Evolutionary conservation across 1,139 yeast species (phyloP).

Genomic region (Suhomyces taliae): DNA sequence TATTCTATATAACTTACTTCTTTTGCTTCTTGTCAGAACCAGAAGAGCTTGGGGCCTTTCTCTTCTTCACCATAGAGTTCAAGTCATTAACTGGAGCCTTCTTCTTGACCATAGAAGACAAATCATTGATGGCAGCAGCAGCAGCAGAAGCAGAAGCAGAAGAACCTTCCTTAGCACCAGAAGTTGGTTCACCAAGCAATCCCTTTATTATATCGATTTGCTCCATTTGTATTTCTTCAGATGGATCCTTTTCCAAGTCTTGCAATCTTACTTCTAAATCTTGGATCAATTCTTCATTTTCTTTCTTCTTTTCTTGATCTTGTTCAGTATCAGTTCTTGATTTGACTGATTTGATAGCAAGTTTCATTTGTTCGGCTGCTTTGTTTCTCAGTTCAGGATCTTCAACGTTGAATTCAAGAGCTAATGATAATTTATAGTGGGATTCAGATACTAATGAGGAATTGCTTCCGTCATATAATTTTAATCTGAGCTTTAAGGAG

Average conservation of each 20-base stretch:
- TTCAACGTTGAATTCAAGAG: slow-evolving; percentile 68
- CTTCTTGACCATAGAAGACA: slow-evolving; percentile 36
- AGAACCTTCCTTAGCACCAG: slow-evolving; percentile 6
- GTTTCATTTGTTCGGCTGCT: slow-evolving; percentile 59
- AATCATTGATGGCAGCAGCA: slow-evolving; percentile 32
- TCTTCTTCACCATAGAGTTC: slow-evolving; percentile 11
- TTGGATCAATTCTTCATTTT: slow-evolving; percentile 51
- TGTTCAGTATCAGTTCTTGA: slow-evolving; percentile 32
- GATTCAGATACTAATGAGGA: slow-evolving; percentile 73
- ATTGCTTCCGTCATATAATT: slow-evolving; percentile 48
- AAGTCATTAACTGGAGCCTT: slow-evolving; percentile 17
- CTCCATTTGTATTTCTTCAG: slow-evolving; percentile 51
- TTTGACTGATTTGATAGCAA: slow-evolving; percentile 63
- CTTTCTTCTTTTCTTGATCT: slow-evolving; percentile 35
- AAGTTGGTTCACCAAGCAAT: slow-evolving; percentile 53
- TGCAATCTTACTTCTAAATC: slow-evolving; percentile 52
- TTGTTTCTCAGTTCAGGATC: slow-evolving; percentile 46
- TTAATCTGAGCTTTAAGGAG: slow-evolving; percentile 55
- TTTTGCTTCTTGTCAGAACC: slow-evolving; percentile 5
- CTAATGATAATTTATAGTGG: slow-evolving; percentile 78
- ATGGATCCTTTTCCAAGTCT: slow-evolving; percentile 56
- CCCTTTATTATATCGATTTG: slow-evolving; percentile 63
- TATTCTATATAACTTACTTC: background rate
- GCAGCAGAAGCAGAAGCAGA: slow-evolving; percentile 13
- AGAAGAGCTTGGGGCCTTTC: slow-evolving; percentile 9